Evolutionary conservation across 176 grass and related monocot genomes (phyloP).

Genomic region (Cymbopogon citratus): DNA sequence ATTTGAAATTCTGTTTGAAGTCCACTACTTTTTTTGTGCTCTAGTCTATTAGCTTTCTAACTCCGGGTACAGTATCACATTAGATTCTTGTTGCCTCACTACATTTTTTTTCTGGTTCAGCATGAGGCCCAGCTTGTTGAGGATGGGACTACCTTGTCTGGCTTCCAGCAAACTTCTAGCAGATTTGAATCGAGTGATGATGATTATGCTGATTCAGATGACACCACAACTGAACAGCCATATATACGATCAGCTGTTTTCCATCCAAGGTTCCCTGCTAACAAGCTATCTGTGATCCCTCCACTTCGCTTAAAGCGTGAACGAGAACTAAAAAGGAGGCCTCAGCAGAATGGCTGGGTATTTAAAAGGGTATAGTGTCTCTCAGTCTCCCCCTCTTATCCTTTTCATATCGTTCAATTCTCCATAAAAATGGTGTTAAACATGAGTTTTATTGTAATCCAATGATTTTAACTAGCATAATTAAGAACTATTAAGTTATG

Average conservation of each 20-base stretch:
- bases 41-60: not conserved
- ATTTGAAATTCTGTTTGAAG: not conserved
- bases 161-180: constrained; percentile 65
- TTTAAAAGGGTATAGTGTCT: constrained; percentile 61
- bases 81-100: constrained; percentile 6
- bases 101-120: constrained; percentile 32
- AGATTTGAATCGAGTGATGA: constrained; percentile 86
- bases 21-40: not conserved
- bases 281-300: constrained; percentile 53
- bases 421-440: not conserved
- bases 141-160: constrained; percentile 58
- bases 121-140: constrained; percentile 89
- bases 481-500: not conserved
- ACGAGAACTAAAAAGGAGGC: constrained; percentile 54
- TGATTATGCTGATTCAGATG: constrained; percentile 80
- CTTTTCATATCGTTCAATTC: not conserved
- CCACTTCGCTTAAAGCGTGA: constrained; percentile 61
- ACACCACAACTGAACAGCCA: constrained; percentile 54
- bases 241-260: constrained; percentile 41
- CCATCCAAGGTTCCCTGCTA: constrained; percentile 44
- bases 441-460: not conserved
- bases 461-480: not conserved
- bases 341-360: constrained; percentile 68
- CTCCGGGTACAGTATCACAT: constrained; percentile 11
- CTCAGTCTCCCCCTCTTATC: not conserved